A percentile compares a stretch with the other conserved stretches of the same genome.
Conservation (phyloP, 257 asterid genomes). For the Solanum piurae region DNA sequence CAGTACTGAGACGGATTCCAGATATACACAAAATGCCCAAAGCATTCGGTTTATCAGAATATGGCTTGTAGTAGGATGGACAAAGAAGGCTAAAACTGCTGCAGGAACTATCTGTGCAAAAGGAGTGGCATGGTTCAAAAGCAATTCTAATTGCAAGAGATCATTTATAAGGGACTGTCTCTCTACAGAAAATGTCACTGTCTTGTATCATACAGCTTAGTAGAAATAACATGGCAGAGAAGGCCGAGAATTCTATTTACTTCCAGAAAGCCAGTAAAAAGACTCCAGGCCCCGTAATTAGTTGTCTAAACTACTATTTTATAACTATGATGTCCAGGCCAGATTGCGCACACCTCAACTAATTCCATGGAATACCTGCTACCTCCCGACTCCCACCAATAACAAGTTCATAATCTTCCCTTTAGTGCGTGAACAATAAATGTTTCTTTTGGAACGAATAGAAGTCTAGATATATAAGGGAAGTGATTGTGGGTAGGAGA, state of each 20-base stretch:
- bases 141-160: neutral
- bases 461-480: neutral
- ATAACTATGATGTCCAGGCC: neutral
- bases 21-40: conserved; percentile 80
- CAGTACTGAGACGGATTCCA: conserved; percentile 73
- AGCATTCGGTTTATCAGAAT: conserved; percentile 29
- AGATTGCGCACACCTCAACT: neutral
- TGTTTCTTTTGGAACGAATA: neutral
- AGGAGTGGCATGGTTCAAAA: neutral
- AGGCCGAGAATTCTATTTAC: neutral
- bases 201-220: neutral
- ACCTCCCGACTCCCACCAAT: neutral
- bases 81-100: conserved; percentile 44
- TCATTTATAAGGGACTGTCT: neutral
- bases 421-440: neutral
- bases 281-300: neutral
- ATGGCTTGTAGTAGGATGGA: conserved; percentile 57
- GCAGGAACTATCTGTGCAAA: conserved; percentile 45
- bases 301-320: neutral
- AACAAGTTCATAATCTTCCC: neutral
- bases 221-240: neutral
- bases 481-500: neutral
- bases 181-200: neutral
- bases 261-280: neutral
- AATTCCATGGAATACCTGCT: neutral